Conservation (phyloP, 768 basidiomycete genomes). For the Termitomyces eurrhizus region DNA sequence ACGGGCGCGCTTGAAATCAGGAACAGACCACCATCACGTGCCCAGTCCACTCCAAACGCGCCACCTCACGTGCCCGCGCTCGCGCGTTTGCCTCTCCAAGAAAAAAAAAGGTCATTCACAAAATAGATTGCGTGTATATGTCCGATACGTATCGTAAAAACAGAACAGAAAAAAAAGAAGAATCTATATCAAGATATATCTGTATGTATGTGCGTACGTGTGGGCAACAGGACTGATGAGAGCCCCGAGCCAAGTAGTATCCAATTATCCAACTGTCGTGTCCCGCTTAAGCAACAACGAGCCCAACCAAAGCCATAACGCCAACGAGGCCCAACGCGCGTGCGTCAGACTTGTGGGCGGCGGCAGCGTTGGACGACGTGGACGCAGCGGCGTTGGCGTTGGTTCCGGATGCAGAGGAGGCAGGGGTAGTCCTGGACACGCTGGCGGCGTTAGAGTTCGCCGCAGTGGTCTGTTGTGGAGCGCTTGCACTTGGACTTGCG, state of each 20-base stretch:
- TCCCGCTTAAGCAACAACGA: conserved; percentile 38
- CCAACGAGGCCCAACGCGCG: conserved; percentile 42
- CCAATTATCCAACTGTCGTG: no score
- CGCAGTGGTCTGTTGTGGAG: not conserved
- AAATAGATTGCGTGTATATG: not conserved
- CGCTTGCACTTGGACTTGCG: not conserved
- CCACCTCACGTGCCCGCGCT: conserved; percentile 16
- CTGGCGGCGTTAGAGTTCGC: conserved; percentile 19
- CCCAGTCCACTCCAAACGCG: conserved; percentile 8
- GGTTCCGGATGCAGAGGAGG: conserved; percentile 12
- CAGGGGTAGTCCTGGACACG: conserved; percentile 9
- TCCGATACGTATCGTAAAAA: not conserved
- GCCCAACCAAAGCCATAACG: conserved; percentile 48
- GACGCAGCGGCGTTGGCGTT: conserved; percentile 9
- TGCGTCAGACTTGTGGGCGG: conserved; percentile 20
- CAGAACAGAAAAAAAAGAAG: not conserved
- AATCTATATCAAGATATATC: not conserved
- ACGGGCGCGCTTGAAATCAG: no score
- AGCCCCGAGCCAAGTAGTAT: no score
- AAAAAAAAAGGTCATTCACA: not conserved
- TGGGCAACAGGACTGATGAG: no score
- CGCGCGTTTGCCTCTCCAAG: not conserved
- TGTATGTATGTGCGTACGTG: no score
- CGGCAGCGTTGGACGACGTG: conserved; percentile 26
- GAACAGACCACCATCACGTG: conserved; percentile 12